Conservation (phyloP, 73 alveolate species). For the Stentor roeselii region DNA sequence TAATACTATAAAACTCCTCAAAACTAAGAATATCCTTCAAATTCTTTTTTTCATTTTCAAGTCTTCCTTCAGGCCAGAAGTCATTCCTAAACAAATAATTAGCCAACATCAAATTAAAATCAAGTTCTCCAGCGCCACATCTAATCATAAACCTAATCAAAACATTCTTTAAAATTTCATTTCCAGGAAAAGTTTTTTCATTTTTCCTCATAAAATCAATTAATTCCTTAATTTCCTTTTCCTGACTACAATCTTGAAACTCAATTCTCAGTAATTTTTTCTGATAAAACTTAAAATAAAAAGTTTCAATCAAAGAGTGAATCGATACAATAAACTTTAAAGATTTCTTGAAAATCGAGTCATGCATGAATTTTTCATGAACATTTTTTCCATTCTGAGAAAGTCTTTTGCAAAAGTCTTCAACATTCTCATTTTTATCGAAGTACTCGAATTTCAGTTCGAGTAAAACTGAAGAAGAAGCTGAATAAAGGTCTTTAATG, state of each 20-base stretch:
- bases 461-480: not conserved
- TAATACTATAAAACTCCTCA: no score
- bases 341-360: not conserved
- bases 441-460: not conserved
- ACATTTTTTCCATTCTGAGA: no score
- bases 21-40: not conserved
- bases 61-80: not conserved
- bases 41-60: not conserved
- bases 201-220: not conserved
- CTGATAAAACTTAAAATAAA: not conserved
- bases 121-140: conserved; percentile 7
- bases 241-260: not conserved
- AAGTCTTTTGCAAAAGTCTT: not conserved
- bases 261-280: not conserved
- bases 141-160: conserved; percentile 25
- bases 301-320: not conserved
- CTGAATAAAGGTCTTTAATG: no score
- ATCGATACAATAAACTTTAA: no score
- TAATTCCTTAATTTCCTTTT: not conserved
- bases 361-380: not conserved
- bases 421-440: not conserved
- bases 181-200: not conserved
- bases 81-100: not conserved
- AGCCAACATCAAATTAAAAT: not conserved
- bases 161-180: not conserved